Percentiles rank a stretch among this genome's conserved stretches.
phyloP scores from a whole-genome alignment of 805 yeast species.

The Candida ponderosae region DNA sequence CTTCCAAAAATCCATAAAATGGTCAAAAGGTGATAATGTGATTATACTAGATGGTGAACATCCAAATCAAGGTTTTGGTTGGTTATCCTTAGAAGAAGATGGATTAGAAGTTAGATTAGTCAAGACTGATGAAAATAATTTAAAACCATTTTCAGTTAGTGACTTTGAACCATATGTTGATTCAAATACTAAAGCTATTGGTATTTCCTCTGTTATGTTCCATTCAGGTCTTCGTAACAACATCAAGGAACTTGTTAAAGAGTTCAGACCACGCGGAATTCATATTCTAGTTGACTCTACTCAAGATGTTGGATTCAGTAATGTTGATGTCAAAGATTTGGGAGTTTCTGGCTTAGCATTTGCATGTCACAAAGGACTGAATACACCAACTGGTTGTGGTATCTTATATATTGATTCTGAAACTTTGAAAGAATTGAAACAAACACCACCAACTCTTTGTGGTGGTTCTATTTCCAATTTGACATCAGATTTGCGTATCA shows the following conservation, averaged over 20 bases:
- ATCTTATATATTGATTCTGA: neutral
- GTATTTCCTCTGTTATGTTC: slow-evolving; percentile 2
- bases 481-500: neutral
- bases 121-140: neutral
- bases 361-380: neutral
- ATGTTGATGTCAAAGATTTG: neutral
- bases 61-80: slow-evolving; percentile 7
- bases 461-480: neutral
- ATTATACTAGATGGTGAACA: slow-evolving; percentile 8
- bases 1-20: slow-evolving; percentile 5
- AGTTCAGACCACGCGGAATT: neutral
- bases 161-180: neutral
- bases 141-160: neutral
- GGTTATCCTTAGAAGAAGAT: slow-evolving; percentile 3
- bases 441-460: neutral
- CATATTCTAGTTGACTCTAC: neutral
- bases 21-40: slow-evolving; percentile 5
- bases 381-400: neutral
- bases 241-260: neutral
- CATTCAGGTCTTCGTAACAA: slow-evolving; percentile 1
- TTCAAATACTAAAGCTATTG: slow-evolving; percentile 1
- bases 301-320: neutral
- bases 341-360: neutral
- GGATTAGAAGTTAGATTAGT: neutral
- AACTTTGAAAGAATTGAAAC: neutral